Base-by-base conservation (phyloP, 768 basidiomycete species). In the Tylopilus subfusipes region DNA sequence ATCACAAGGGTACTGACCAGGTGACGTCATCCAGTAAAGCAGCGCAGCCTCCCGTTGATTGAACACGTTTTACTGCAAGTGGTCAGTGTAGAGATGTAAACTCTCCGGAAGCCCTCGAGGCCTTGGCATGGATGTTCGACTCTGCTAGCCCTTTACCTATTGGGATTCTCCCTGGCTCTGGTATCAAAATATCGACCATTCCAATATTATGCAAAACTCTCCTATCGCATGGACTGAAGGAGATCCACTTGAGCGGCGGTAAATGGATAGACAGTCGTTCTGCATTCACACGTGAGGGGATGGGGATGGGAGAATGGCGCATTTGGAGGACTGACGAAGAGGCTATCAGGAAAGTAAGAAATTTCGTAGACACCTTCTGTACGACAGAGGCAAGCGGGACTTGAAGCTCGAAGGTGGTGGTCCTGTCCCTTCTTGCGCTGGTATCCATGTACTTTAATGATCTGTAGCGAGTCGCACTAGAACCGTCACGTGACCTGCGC, bases 1-100 rank as follows among this genome's bases (percentile, higher is more conserved):
- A 76, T 93, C 45, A 83, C 84, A n/a, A 81, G 91, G 25, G 79
- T 93, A 55, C 67, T 93, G 48, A 91, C 91, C 13, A 91, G 90
- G 90, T 85, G 63, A 27, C 21, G 63, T 44, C 16, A n/a, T 48
- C 21, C 29, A 30, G 24, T n/a, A 25, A 34, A 19, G 25, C 25
- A 39, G 9, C 12, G 42, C 18, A 38, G 1, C 19, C 27, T 47
- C 10, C 18, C 31, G 29, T 57, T 22, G 21, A 19, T 31, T 48
- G 8, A 54, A 52, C 21, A 22, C n/a, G 1, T 36, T 54, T 55
- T 52, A 19, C 29, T 48, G 3, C 55, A 85, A 65, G 87, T 65
- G 87, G 87, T 11, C 82, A 81, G 51, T 73, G 74, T 29, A 68
- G 57, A 44, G 71, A 73, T 8, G 82, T 75, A 5, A 63, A 52